Evolutionary conservation across 139 green algal species (phyloP), one percentile per base, ranked within the genome.

Genomic region (Haematococcus lacustris): DNA sequence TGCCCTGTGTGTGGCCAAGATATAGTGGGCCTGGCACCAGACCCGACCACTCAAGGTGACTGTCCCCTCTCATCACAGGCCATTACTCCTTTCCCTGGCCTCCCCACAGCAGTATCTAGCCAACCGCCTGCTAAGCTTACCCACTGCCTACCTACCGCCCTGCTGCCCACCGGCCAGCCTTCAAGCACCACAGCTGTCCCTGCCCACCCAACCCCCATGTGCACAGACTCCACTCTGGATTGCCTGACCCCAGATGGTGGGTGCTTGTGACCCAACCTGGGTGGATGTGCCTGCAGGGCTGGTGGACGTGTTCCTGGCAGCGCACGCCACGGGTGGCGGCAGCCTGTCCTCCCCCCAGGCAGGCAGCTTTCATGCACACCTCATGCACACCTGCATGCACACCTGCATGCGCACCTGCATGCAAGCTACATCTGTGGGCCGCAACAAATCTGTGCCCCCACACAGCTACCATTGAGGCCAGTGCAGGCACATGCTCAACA

Each of bases 1-100:
- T 89, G 84, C 73, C 83, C 83, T 3, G 53, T 84, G 25, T 89
- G 84, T 68, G 84, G 84, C 4, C 60, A 66, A 4, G 84, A 89
- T 63, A 71, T 89, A 6, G 63, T 72, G 21, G 57, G 33, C 35
- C 35, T 79, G 4, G 70, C 70, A 41, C 40, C 77, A 23, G 78
- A 85, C 38, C 3, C 51, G 21, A 76, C 81, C 7, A 70, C 80
- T 32, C 73, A 86, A 76, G 75, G 78, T 38, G 64, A 32, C 32
- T 70, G 38, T 21, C 21, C 13, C 38, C 37, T 70, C 21, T 9
- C 7, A 57, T 68, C 32, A 47, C 32, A 37, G 32, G 7, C 33
- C 34, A 7, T 68, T 4, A 59, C 38, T 40, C 3, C 38, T 26
- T 57, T 37, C 38, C 17, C 13, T 21, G 38, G 13, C 6, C 23